Base-by-base conservation (phyloP, 306 rosid species). In the Cajanus cajan region DNA sequence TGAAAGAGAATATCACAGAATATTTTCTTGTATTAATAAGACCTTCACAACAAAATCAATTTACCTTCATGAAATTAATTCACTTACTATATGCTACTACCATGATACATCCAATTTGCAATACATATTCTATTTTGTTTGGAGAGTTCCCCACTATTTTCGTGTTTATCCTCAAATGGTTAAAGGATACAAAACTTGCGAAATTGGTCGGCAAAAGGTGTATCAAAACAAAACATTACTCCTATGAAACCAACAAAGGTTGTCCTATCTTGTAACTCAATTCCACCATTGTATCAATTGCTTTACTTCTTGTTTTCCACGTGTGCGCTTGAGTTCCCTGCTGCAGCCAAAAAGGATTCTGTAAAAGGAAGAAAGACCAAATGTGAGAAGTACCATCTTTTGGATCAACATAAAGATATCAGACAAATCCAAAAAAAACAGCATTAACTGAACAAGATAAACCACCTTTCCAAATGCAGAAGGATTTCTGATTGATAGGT, bases 321-420 rank as follows among this genome's bases (percentile, higher is more conserved):
- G 87, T 73, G 89, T 87, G 69, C 92, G 88, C 71, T 84, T 88
- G 73, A 91, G 94, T 85, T 93, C 91, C 14, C 82, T 86, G 92
- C 88, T 10, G 94, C 90, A 36, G 91, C 93, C 88, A 89, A 73
- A 87, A 88, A 88, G 18, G 89, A 89, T 75, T 90, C 94, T 93
- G 91, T 5, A 73, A 50, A 52, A 50, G 37, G 36, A 44, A 82
- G 22, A 40, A 33, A 55, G 37, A 15, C 44, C 57, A 73, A 79
- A 33, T 4, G 18, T 76, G 69, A 82, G 73, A 79, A 64, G 68
- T 39, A 65, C 44, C 18, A 57, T 65, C 33, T 40, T 28, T 28
- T 24, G 73, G 11, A 76, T 43, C 66, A 75, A 64, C 28, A 54
- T 34, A 34, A 6, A 39, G 25, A 74, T 21, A 22, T 62, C 43